Evolutionary conservation across 129 eudicot genomes (phyloP).

Genomic region (Flaveria sonorensis): DNA sequence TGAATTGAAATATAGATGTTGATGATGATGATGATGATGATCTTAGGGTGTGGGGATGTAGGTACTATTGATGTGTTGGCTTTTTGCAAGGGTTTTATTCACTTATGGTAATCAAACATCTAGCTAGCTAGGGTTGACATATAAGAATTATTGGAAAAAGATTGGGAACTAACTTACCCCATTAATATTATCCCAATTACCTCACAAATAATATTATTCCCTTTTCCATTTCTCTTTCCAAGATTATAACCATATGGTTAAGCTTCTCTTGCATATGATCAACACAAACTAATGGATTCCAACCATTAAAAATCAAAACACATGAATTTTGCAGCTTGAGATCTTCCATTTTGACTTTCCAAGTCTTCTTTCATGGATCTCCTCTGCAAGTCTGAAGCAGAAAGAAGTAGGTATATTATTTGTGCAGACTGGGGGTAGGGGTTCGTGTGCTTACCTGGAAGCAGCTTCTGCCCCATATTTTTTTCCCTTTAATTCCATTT

Average conservation of each 20-base stretch:
- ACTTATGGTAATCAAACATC: constrained; percentile 47
- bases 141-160: constrained; percentile 49
- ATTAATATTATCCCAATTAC: constrained; percentile 36
- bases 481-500: constrained; percentile 16
- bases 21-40: constrained; percentile 22
- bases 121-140: constrained; percentile 48
- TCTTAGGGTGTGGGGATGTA: constrained; percentile 39
- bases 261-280: not conserved
- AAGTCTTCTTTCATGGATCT: not conserved
- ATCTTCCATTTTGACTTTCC: constrained; percentile 6
- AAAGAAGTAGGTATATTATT: constrained; percentile 20
- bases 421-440: constrained; percentile 31
- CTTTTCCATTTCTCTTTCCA: not conserved
- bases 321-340: constrained; percentile 2
- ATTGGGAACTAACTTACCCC: constrained; percentile 43
- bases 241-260: not conserved
- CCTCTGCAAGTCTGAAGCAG: not conserved
- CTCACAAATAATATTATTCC: constrained; percentile 36
- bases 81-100: constrained; percentile 39
- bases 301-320: not conserved
- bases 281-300: not conserved
- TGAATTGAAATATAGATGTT: constrained; percentile 17
- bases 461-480: constrained; percentile 31
- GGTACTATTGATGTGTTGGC: constrained; percentile 49
- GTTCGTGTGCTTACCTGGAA: constrained; percentile 44